These are phyloP conservation scores for Didymella arachidicola DNA, from an alignment of 2,329 filamentous ascomycete species.

Conservation along the genomic window DNA sequence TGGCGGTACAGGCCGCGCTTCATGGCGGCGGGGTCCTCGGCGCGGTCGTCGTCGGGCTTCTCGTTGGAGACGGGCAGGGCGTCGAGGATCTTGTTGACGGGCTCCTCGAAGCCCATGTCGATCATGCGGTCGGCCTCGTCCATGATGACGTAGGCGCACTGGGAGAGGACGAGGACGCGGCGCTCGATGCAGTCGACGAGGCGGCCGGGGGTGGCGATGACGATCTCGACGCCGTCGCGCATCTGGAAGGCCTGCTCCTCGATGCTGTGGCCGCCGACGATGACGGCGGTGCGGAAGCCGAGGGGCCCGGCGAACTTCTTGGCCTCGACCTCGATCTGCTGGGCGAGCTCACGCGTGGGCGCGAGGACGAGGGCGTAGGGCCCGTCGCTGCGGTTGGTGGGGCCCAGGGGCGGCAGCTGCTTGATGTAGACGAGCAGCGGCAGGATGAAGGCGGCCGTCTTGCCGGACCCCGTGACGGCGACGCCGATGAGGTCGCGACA, in stretches of 20 bases:
- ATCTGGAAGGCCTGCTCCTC: constrained; percentile 93
- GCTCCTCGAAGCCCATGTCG: constrained; percentile 96
- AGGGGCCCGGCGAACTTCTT: constrained; percentile 89
- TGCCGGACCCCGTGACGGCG: constrained; percentile 96
- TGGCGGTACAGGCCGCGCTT: constrained; percentile 85
- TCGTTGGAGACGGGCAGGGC: constrained; percentile 91
- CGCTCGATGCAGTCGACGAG: constrained; percentile 96
- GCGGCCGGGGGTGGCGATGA: constrained; percentile 97
- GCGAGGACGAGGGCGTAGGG: constrained; percentile 97
- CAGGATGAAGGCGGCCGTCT: constrained; percentile 93
- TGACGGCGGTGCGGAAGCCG: constrained; percentile 93
- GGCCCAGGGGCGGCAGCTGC: constrained; percentile 82
- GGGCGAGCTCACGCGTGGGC: constrained; percentile 94
- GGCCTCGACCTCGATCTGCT: constrained; percentile 95
- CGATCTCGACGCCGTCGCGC: constrained; percentile 92
- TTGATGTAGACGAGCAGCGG: constrained; percentile 95
- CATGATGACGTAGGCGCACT: constrained; percentile 99
- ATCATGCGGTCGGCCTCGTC: constrained; percentile 99
- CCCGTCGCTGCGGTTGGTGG: constrained; percentile 89
- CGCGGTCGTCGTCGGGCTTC: constrained; percentile 92
- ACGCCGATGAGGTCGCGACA: constrained; percentile 97
- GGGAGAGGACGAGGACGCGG: constrained; percentile 86
- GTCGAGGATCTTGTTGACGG: constrained; percentile 96
- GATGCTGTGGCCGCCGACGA: constrained; percentile 95
- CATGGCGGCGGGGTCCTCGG: constrained; percentile 88